A percentile compares a stretch with the other conserved stretches of the same genome.
These are phyloP conservation scores for Euphorbia lathyris DNA, from an alignment of 345 rosid species.

Conservation along the genomic window DNA sequence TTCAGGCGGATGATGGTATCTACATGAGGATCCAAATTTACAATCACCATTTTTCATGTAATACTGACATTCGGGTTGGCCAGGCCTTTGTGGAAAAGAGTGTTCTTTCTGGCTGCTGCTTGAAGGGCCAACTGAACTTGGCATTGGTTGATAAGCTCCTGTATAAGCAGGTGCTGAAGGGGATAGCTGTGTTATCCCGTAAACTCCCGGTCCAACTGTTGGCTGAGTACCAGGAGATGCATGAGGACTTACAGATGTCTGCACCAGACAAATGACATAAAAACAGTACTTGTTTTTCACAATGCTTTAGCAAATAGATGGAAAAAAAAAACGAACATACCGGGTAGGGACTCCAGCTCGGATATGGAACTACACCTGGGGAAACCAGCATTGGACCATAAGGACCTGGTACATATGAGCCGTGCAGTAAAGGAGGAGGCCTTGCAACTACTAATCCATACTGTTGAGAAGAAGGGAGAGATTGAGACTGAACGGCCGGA, in stretches of 20 bases:
- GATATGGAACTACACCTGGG: constrained; percentile 64
- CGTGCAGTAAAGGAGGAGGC: constrained; percentile 65
- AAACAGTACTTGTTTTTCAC: not conserved
- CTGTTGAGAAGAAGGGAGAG: constrained; percentile 63
- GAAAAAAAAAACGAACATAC: constrained; percentile 36
- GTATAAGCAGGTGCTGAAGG: constrained; percentile 61
- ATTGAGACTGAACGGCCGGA: constrained; percentile 53
- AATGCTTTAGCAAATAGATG: not conserved
- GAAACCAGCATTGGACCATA: constrained; percentile 74
- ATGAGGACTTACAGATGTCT: constrained; percentile 57
- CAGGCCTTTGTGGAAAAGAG: constrained; percentile 78
- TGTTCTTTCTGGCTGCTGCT: constrained; percentile 56
- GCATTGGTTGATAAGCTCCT: constrained; percentile 51
- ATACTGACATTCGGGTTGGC: constrained; percentile 82
- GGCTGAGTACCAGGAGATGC: constrained; percentile 58
- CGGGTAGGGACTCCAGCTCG: constrained; percentile 71
- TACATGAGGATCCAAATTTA: constrained; percentile 80
- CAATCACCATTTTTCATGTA: constrained; percentile 88
- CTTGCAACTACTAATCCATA: constrained; percentile 70
- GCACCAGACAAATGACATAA: constrained; percentile 15
- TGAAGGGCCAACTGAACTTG: constrained; percentile 46
- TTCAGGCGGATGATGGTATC: constrained; percentile 85
- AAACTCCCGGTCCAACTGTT: constrained; percentile 49
- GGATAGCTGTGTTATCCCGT: constrained; percentile 55
- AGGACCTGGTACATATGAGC: constrained; percentile 66